phyloP scores from a whole-genome alignment of 371 early-diverging fungal species.

The Mucor mucedo region DNA sequence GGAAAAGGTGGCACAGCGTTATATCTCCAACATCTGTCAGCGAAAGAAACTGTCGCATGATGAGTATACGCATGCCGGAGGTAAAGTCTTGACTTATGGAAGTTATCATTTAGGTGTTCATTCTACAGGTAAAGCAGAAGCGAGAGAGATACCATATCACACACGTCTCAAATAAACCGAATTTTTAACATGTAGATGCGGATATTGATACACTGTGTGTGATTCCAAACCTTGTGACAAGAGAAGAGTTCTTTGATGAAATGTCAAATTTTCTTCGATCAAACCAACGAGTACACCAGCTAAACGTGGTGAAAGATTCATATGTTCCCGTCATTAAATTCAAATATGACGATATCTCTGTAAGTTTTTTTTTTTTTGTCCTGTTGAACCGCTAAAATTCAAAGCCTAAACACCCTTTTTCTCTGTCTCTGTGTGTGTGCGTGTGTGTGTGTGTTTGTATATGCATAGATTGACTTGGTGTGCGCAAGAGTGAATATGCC shows the following conservation, averaged over 20 bases:
- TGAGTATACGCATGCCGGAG: slow-evolving; percentile 50
- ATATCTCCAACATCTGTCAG: slow-evolving; percentile 53
- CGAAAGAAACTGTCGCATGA: slow-evolving; percentile 17
- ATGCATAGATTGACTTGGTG: slow-evolving; percentile 79
- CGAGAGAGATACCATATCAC: no score
- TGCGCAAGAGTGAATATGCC: slow-evolving; percentile 76
- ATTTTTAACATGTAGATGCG: slow-evolving; percentile 52
- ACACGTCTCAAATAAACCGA: not conserved
- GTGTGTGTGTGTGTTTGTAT: no score
- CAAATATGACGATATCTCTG: slow-evolving; percentile 68
- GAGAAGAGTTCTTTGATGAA: slow-evolving; percentile 82
- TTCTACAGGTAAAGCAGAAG: slow-evolving; percentile 55
- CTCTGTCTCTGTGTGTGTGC: no score
- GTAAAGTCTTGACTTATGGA: slow-evolving; percentile 92
- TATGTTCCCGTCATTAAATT: slow-evolving; percentile 92
- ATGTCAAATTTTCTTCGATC: slow-evolving; percentile 44
- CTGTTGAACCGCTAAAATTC: not conserved
- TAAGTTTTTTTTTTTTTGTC: slow-evolving; percentile 21
- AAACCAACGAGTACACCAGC: not conserved
- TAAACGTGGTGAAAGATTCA: slow-evolving; percentile 66
- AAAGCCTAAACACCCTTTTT: not conserved
- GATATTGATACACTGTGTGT: slow-evolving; percentile 97
- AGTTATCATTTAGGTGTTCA: slow-evolving; percentile 95
- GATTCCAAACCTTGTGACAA: slow-evolving; percentile 76
- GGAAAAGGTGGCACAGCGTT: slow-evolving; percentile 66